These are phyloP conservation scores for Lantana camara DNA, from an alignment of 257 asterid species.

Conservation along the genomic window DNA sequence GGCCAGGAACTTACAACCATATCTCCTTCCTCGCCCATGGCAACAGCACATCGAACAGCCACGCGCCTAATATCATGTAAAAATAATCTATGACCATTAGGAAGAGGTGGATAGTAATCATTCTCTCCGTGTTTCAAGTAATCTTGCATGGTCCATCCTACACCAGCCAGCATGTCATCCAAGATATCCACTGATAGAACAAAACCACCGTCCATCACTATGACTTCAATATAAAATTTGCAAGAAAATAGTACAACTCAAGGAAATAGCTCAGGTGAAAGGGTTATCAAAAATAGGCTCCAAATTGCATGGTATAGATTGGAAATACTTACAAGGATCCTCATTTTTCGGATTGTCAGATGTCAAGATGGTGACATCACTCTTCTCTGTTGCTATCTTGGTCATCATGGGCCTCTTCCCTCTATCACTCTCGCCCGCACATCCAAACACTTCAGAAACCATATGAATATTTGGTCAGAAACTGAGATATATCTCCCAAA, in stretches of 20 bases:
- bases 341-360: constrained; percentile 87
- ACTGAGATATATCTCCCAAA: constrained; percentile 15
- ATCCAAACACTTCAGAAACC: constrained; percentile 71
- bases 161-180: constrained; percentile 96
- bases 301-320: too few species aligned
- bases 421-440: constrained; percentile 80
- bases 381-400: constrained; percentile 85
- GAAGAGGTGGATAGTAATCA: constrained; percentile 94
- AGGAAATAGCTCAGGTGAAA: background rate
- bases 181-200: constrained; percentile 75
- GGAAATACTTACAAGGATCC: constrained; percentile 84
- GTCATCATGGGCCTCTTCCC: constrained; percentile 97
- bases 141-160: constrained; percentile 96
- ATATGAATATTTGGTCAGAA: constrained; percentile 31
- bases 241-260: background rate
- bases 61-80: constrained; percentile 94
- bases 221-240: background rate
- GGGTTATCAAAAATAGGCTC: too few species aligned
- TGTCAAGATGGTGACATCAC: constrained; percentile 88
- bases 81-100: constrained; percentile 90
- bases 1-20: constrained; percentile 67
- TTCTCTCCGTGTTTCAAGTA: constrained; percentile 93
- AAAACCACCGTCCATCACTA: constrained; percentile 19
- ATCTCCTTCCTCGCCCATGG: constrained; percentile 99
- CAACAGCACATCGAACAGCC: constrained; percentile 96